Conservation (phyloP, 2,329 filamentous ascomycete genomes). For the Venturia nashicola region DNA sequence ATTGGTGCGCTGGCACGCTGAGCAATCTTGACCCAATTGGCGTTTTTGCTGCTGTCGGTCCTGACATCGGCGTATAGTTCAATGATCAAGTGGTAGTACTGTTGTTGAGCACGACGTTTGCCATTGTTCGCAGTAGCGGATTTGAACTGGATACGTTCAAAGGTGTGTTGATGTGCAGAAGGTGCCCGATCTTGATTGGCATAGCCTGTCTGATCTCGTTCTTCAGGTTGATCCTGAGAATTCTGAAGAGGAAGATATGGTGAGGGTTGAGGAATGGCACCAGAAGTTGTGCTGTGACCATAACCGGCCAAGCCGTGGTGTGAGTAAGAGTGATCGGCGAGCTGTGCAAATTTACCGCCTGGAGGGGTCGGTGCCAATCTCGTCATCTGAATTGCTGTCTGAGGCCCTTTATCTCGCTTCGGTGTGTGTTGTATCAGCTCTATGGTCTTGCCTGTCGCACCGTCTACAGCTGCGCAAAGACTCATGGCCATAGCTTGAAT, state of each 20-base stretch:
- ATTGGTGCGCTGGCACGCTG: constrained; percentile 64
- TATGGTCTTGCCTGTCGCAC: constrained; percentile 61
- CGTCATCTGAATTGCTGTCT: constrained; percentile 58
- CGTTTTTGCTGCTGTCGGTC: constrained; percentile 26
- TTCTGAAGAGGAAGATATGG: constrained; percentile 31
- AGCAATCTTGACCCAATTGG: constrained; percentile 58
- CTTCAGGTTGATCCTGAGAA: constrained; percentile 12
- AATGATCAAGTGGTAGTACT: constrained; percentile 84
- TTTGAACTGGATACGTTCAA: constrained; percentile 90
- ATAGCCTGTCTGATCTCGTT: constrained; percentile 16
- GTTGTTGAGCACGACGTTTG: constrained; percentile 77
- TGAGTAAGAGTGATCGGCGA: constrained; percentile 23
- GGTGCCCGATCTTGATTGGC: constrained; percentile 14
- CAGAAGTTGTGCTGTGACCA: background rate
- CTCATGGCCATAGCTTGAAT: constrained; percentile 71
- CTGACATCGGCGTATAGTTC: constrained; percentile 66
- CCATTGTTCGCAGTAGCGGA: constrained; percentile 90
- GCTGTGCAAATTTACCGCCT: constrained; percentile 20
- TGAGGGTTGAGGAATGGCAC: background rate
- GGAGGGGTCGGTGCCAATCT: constrained; percentile 54
- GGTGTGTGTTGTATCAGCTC: constrained; percentile 85
- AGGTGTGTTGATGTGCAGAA: constrained; percentile 43
- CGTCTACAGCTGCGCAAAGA: constrained; percentile 73
- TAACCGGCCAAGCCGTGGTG: constrained; percentile 27
- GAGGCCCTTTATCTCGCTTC: constrained; percentile 80